Evolutionary conservation across 805 yeast genomes (phyloP), one percentile per base, ranked within the genome.

Genomic region (Hagleromyces aurorensis): DNA sequence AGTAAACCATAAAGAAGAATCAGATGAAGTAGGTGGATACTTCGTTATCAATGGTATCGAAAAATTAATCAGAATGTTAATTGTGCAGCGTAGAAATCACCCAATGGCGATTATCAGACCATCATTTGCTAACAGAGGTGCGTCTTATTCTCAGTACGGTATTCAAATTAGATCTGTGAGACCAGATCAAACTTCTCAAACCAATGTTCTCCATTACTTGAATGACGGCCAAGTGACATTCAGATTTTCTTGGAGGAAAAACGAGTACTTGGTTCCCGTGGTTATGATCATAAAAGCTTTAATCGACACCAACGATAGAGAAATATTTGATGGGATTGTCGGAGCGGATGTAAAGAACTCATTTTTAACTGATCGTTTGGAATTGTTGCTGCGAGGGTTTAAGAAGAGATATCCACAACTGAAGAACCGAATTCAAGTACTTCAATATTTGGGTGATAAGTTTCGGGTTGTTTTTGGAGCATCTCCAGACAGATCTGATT

Each of bases 101-200:
- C 94, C 97, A 14, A 85, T 91, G 96, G 97, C 97, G 8, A 75
- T 91, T 48, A 79, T 86, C 36, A 84, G 98, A 64, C 93, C 95
- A 19, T 82, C 94, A 7, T 91, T 89, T 52, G 79, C 78, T 29
- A 86, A 86, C 63, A 79, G 98, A 70, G 98, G 98, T 50, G 80
- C 89, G 5, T 62, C 84, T 6, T 91, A 91, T 62, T 67, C 95
- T 22, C 75, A 77, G 37, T 91, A 61, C 46, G 98, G 98, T 77
- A 75, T 91, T 38, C 96, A 87, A 64, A 80, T 91, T 38, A 75
- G 98, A 63, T 75, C 80, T 38, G 96, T 86, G 3, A 75, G 98
- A 55, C 94, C 94, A 4, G 98, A 91, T 61, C 97, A 91, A 65
- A 82, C 96, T 12, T 87, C 98, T 13, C 96, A 87, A 62, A 86